These are phyloP conservation scores for Arxiozyma slooffiae DNA, from an alignment of 1,139 yeast species.

Conservation along the genomic window DNA sequence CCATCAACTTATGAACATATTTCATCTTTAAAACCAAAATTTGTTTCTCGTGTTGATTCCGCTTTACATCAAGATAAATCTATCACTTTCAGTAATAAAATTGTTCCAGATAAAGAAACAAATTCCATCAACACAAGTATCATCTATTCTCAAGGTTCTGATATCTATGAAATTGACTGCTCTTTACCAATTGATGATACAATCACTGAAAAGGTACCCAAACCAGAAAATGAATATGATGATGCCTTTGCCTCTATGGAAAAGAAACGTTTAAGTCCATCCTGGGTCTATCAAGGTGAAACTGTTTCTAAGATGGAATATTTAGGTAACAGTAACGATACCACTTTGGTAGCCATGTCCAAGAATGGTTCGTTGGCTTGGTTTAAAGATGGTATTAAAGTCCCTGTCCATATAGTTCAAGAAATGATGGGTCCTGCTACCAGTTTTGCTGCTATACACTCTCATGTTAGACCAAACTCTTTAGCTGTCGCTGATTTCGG, in stretches of 20 bases:
- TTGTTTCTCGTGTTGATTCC: constrained; percentile 16
- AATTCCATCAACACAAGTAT: constrained; percentile 21
- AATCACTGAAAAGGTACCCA: constrained; percentile 9
- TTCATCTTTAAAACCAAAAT: constrained; percentile 60
- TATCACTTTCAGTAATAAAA: constrained; percentile 22
- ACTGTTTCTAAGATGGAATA: constrained; percentile 23
- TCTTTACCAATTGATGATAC: constrained; percentile 18
- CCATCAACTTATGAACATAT: constrained; percentile 56
- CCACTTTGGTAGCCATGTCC: constrained; percentile 25
- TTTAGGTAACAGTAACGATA: constrained; percentile 19
- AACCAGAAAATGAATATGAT: constrained; percentile 10
- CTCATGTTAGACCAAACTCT: constrained; percentile 16
- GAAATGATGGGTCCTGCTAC: constrained; percentile 29
- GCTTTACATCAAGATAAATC: constrained; percentile 16
- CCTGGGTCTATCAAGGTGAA: constrained; percentile 28
- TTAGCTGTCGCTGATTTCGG: constrained; percentile 25
- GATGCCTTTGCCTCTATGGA: constrained; percentile 18
- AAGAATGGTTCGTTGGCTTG: constrained; percentile 29
- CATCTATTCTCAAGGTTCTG: constrained; percentile 26
- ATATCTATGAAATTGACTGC: constrained; percentile 26
- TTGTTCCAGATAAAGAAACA: constrained; percentile 21
- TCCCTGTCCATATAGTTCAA: constrained; percentile 27
- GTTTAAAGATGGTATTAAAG: constrained; percentile 26
- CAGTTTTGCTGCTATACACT: constrained; percentile 24
- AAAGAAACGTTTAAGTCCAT: constrained; percentile 15